A percentile compares a stretch with the other conserved stretches of the same genome.
These are phyloP conservation scores for Exophiala sp. DNA, from an alignment of 2,329 filamentous ascomycete genomes.

Conservation along the genomic window DNA sequence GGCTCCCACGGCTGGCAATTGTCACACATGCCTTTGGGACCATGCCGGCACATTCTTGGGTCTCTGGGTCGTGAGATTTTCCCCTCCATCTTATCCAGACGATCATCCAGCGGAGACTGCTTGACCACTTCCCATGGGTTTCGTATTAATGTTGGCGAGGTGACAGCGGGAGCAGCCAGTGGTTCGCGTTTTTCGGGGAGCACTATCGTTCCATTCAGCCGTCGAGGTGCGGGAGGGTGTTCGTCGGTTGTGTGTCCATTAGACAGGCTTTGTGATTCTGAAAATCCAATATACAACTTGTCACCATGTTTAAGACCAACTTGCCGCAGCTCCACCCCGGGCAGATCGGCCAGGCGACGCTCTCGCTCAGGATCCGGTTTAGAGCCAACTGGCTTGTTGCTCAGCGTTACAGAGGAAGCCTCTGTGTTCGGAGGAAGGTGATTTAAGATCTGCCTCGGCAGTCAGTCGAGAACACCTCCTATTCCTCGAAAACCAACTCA, in stretches of 20 bases:
- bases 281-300: conserved; percentile 79
- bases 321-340: conserved; percentile 51
- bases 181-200: conserved; percentile 34
- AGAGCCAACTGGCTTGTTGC: conserved; percentile 54
- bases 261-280: conserved; percentile 49
- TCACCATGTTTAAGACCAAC: conserved; percentile 76
- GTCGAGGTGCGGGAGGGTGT: conserved; percentile 46
- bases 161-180: conserved; percentile 35
- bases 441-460: conserved; percentile 46
- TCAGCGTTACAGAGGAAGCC: conserved; percentile 52
- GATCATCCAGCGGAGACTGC: conserved; percentile 81
- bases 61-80: conserved; percentile 76
- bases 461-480: background rate
- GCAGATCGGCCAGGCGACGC: conserved; percentile 47
- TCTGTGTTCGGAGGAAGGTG: conserved; percentile 54
- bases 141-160: conserved; percentile 52
- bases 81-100: conserved; percentile 78
- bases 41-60: conserved; percentile 86
- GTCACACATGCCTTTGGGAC: conserved; percentile 97
- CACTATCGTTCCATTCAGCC: conserved; percentile 68
- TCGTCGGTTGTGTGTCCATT: conserved; percentile 44
- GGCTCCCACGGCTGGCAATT: conserved; percentile 97
- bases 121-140: conserved; percentile 90
- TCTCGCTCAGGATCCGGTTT: conserved; percentile 45
- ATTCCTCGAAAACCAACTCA: conserved; percentile 24